Evolutionary conservation across 2,329 filamentous ascomycete genomes (phyloP).

Genomic region (Aspergillus pseudoterreus): DNA sequence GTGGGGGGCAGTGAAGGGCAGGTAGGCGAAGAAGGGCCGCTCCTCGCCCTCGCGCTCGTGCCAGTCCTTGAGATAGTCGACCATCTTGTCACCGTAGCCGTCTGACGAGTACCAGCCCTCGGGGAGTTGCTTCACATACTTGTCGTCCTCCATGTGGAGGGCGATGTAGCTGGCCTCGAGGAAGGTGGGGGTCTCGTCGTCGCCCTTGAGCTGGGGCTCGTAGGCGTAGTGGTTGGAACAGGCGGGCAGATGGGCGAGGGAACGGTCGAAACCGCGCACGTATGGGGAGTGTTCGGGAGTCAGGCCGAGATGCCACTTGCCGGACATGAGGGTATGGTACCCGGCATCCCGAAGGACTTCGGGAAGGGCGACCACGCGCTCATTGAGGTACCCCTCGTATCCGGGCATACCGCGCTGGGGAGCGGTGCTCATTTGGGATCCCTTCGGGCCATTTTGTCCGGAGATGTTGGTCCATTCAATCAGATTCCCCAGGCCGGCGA

Average conservation of each 20-base stretch:
- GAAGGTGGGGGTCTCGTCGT: conserved; percentile 40
- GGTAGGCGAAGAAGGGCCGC: conserved; percentile 57
- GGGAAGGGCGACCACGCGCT: conserved; percentile 55
- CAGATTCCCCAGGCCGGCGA: conserved; percentile 54
- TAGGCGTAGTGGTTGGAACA: conserved; percentile 58
- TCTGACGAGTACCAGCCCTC: conserved; percentile 55
- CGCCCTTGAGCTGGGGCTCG: conserved; percentile 42
- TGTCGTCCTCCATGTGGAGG: conserved; percentile 44
- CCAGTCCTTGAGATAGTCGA: conserved; percentile 50
- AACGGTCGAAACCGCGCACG: conserved; percentile 56
- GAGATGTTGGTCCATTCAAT: conserved; percentile 56
- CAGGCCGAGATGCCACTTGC: conserved; percentile 62
- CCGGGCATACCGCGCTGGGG: conserved; percentile 58
- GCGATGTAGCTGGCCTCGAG: conserved; percentile 42
- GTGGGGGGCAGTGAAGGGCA: conserved; percentile 61
- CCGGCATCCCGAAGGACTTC: conserved; percentile 57
- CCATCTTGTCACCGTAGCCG: conserved; percentile 51
- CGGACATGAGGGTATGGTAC: conserved; percentile 59
- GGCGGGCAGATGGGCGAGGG: conserved; percentile 58
- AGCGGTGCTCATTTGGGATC: conserved; percentile 49
- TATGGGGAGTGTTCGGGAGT: conserved; percentile 55
- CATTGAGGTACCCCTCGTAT: conserved; percentile 63
- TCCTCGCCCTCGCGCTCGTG: conserved; percentile 33
- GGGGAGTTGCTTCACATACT: conserved; percentile 45
- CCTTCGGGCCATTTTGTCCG: conserved; percentile 51